A percentile compares a stretch with the other conserved stretches of the same genome.
These are phyloP conservation scores for Fusarium sacchari DNA, from an alignment of 2,329 filamentous ascomycete species.

Conservation along the genomic window DNA sequence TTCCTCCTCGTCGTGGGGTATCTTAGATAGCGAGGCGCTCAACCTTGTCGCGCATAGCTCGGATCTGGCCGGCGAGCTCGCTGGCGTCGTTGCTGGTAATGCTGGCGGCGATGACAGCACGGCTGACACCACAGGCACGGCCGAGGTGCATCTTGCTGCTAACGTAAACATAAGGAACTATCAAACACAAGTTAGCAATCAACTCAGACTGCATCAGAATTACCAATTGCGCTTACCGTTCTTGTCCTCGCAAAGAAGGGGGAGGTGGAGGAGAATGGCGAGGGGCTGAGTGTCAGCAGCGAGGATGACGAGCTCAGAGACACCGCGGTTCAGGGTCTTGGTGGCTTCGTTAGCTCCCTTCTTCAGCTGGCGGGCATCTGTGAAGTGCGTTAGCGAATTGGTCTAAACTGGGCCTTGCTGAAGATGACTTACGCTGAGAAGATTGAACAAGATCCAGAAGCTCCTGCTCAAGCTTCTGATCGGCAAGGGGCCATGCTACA, in stretches of 20 bases:
- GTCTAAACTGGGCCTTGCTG: not conserved
- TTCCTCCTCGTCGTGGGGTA: slow-evolving; percentile 33
- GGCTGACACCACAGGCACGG: slow-evolving; percentile 87
- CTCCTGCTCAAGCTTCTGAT: slow-evolving; percentile 79
- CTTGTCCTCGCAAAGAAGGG: slow-evolving; percentile 87
- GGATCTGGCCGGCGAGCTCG: slow-evolving; percentile 88
- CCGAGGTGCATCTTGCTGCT: slow-evolving; percentile 86
- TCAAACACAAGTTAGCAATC: slow-evolving; percentile 17
- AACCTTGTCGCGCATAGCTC: slow-evolving; percentile 91
- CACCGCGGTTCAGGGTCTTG: slow-evolving; percentile 91
- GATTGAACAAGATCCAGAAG: slow-evolving; percentile 86
- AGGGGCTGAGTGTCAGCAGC: slow-evolving; percentile 89
- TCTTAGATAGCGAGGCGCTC: slow-evolving; percentile 92
- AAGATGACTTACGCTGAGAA: slow-evolving; percentile 57
- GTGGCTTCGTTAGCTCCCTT: slow-evolving; percentile 72
- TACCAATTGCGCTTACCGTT: slow-evolving; percentile 51
- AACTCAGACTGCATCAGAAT: not conserved
- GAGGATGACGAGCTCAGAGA: slow-evolving; percentile 87
- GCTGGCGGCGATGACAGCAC: slow-evolving; percentile 85
- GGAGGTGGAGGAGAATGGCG: slow-evolving; percentile 88
- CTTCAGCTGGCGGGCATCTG: slow-evolving; percentile 78
- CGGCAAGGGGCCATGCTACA: slow-evolving; percentile 76
- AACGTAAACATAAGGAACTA: slow-evolving; percentile 71
- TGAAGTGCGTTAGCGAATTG: not conserved
- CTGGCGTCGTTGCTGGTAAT: slow-evolving; percentile 94